Conservation (phyloP, 306 rosid species). For the Cicer pinnatifidum region DNA sequence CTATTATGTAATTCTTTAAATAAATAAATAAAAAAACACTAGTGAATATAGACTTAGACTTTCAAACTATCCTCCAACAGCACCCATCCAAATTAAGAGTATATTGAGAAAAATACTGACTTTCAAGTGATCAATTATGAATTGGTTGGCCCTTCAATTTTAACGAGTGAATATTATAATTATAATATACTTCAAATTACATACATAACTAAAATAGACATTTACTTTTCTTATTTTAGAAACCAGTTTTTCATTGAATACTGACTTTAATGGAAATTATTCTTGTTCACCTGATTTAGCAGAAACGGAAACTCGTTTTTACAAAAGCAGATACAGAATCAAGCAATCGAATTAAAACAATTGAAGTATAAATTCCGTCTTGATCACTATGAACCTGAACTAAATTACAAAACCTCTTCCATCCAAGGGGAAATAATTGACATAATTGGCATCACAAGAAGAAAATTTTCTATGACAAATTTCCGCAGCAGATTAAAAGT, state of each 20-base stretch:
- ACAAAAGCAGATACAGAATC: not conserved
- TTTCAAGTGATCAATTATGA: no score
- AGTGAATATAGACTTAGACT: no score
- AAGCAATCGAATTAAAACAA: slow-evolving; percentile 12
- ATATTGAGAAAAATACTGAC: no score
- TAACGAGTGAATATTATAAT: no score
- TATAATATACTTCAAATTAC: no score
- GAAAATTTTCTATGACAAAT: slow-evolving; percentile 15
- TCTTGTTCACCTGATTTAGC: slow-evolving; percentile 4
- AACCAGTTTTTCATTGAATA: not conserved
- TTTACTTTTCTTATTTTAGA: no score
- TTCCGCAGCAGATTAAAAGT: slow-evolving; percentile 25
- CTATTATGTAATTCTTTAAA: no score
- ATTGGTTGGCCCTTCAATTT: no score
- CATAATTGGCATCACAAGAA: slow-evolving; percentile 20
- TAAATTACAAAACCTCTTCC: slow-evolving; percentile 16
- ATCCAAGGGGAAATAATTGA: slow-evolving; percentile 6
- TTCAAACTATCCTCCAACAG: no score
- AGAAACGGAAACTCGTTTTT: not conserved
- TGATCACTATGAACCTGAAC: slow-evolving; percentile 1
- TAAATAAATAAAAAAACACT: no score
- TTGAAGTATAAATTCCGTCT: slow-evolving; percentile 10
- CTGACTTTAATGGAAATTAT: not conserved
- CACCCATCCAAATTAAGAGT: no score
- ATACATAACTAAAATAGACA: no score